Base-by-base conservation (phyloP, 2,329 filamentous ascomycete genomes). In the Phialophora expanda region DNA sequence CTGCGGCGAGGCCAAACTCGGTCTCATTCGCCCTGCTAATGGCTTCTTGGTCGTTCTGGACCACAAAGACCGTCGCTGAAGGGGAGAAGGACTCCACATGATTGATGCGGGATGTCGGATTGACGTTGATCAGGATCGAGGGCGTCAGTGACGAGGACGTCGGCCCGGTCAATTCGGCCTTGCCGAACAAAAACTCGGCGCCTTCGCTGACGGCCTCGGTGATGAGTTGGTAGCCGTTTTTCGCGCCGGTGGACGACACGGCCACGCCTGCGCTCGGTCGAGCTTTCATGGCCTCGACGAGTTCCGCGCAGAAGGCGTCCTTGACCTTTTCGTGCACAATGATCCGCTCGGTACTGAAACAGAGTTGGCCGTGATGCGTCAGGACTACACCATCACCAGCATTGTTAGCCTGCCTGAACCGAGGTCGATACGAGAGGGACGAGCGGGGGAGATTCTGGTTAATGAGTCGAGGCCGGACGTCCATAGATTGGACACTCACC, bases 351-450 rank as follows among this genome's bases (percentile, higher is more conserved):
- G 97, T 83, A 30, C 91, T 90, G 79, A 93, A 97, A 82, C 93
- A 97, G 75, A 92, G 96, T 82, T 97, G 93, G 12, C 93, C 93
- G 50, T 93, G 96, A 82, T 97, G 97, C 83, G 97, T 97, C 53
- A 97, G 82, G 5, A 92, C 89, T 32, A 93, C 93, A 71, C 26
- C 7, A 17, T n/a, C 12, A 14, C 46, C 14, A 50, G 41, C 24
- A 8, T 50, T 24, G 38, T 26, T 38, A 22, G n/a, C n/a, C n/a
- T n/a, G 9, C 34, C 22, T 41, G 34, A 41, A 8, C 6, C 17
- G 8, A 3, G 11, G 30, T 11, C 30, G 30, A 11, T 32, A 6
- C 30, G 30, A 11, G 9, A 32, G 30, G 9, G 30, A 32, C 20
- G 2, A 22, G 2, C 30, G 26, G 7, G 56, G 48, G 11, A 48